Conservation (phyloP, 495 filamentous ascomycete species). For the Baudoinia panamericana region DNA sequence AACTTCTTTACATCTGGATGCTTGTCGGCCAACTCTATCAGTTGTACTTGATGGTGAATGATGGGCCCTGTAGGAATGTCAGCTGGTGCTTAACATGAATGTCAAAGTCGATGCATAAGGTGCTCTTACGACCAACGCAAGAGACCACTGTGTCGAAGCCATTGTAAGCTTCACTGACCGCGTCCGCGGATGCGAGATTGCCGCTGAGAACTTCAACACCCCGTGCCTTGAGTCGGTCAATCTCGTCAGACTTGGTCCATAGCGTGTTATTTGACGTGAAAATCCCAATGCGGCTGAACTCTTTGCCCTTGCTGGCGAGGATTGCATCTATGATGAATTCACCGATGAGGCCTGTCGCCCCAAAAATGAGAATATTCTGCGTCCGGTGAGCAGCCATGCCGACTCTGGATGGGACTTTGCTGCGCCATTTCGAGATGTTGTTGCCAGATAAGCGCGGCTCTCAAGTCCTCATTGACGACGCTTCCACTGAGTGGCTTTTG, state of each 20-base stretch:
- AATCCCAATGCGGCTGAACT: conserved; percentile 43
- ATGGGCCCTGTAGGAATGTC: conserved; percentile 22
- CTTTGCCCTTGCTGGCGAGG: conserved; percentile 36
- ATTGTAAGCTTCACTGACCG: conserved; percentile 7
- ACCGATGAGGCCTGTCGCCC: conserved; percentile 58
- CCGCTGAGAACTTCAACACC: conserved; percentile 32
- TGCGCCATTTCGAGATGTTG: too few relatives aligned
- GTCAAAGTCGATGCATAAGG: too few relatives aligned
- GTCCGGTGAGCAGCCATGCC: too few relatives aligned
- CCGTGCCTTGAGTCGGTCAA: conserved; percentile 4
- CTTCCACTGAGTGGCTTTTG: too few relatives aligned
- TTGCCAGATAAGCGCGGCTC: too few relatives aligned
- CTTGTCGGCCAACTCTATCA: conserved; percentile 45
- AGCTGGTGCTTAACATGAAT: not conserved
- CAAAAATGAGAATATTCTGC: conserved; percentile 49
- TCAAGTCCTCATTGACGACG: too few relatives aligned
- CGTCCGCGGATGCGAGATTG: conserved; percentile 36
- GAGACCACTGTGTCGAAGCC: conserved; percentile 52
- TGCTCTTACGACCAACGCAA: conserved; percentile 40
- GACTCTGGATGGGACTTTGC: too few relatives aligned
- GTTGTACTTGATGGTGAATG: conserved; percentile 43
- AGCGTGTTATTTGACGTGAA: conserved; percentile 49
- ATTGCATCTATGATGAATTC: conserved; percentile 48
- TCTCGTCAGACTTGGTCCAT: conserved; percentile 26
- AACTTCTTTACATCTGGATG: conserved; percentile 48